Evolutionary conservation across 1,284 basidiomycete species (phyloP), one percentile per base, ranked within the genome.

Genomic region (Trichosporon faecale): DNA sequence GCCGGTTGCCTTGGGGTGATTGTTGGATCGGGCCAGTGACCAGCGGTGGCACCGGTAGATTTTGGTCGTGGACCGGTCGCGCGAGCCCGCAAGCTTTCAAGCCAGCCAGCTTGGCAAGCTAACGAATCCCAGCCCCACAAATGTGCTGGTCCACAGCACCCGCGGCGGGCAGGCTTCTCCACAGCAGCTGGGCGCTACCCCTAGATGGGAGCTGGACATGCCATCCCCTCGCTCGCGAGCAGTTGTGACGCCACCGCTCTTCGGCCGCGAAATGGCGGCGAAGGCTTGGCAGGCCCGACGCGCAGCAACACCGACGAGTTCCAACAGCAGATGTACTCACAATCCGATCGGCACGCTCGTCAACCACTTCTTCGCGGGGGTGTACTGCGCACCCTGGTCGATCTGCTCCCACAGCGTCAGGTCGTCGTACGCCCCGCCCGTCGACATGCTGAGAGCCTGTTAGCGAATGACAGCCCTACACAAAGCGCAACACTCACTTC

Each of bases 381-480:
- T 99, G 84, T 99, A 97, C 79, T 99, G 96, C 0, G 95, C 96
- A 49, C 96, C 96, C 71, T 94, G 91, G 83, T 99, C 96, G 72
- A 99, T 99, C 87, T 99, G 96, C 82, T 99, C 96, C 96, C 96
- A 99, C 29, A 99, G 85, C 0, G 97, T 99, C 64, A 99, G 87
- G 76, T 98, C 93, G 82, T 99, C 96, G 84, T 97, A 99, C 5
- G 93, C 96, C 55, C 97, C 97, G 14, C 91, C 91, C 75, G 81
- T 94, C 87, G 79, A 79, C 71, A 82, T 73, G 18, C 80, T 83
- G 68, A 0, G 52, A 37, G 68, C 40, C 63, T 16, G 65, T 71
- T 65, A 73, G 69, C 64, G 35, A 31, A 16, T 60, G 14, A 7
- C 31, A 16, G 29, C 60, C 23, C 18, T 52, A 33, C 12, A 44